Conservation (phyloP, 768 basidiomycete genomes). For the Leccinum uliginosum region DNA sequence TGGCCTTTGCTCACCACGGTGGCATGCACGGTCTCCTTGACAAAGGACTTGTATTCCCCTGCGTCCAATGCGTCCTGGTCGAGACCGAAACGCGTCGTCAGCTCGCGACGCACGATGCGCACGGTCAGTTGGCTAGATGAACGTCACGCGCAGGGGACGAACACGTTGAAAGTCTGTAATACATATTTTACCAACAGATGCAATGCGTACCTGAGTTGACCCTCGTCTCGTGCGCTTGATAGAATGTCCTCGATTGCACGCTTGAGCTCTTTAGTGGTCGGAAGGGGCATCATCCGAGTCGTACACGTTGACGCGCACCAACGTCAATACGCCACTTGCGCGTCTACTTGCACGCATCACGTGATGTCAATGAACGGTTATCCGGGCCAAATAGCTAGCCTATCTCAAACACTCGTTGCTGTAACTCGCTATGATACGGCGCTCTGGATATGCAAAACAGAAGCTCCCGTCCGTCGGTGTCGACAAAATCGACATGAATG, state of each 20-base stretch:
- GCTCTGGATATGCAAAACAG: background rate
- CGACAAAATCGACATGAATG: background rate
- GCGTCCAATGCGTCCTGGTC: slow-evolving; percentile 40
- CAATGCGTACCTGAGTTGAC: slow-evolving; percentile 15
- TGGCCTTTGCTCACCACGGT: slow-evolving; percentile 7
- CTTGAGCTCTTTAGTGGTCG: slow-evolving; percentile 14
- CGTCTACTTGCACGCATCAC: slow-evolving; percentile 1
- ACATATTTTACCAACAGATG: background rate
- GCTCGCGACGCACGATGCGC: slow-evolving; percentile 44
- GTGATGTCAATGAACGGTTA: slow-evolving; percentile 10
- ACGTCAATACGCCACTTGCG: background rate
- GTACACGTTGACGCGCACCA: background rate
- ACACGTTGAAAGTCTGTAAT: background rate
- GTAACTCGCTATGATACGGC: too few species aligned
- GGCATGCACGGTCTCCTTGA: slow-evolving; percentile 35
- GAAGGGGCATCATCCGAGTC: slow-evolving; percentile 14
- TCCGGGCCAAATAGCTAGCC: too few species aligned
- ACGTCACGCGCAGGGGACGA: background rate
- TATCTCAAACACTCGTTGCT: too few species aligned
- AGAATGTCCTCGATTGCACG: slow-evolving; percentile 20
- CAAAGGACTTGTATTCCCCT: slow-evolving; percentile 40
- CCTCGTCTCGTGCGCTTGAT: slow-evolving; percentile 19
- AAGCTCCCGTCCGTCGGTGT: background rate
- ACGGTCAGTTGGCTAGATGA: slow-evolving; percentile 35
- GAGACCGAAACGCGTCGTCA: slow-evolving; percentile 47